Percentiles rank a stretch among this genome's conserved stretches.
Conservation (phyloP, 306 rosid species). For the Acacia crassicarpa region DNA sequence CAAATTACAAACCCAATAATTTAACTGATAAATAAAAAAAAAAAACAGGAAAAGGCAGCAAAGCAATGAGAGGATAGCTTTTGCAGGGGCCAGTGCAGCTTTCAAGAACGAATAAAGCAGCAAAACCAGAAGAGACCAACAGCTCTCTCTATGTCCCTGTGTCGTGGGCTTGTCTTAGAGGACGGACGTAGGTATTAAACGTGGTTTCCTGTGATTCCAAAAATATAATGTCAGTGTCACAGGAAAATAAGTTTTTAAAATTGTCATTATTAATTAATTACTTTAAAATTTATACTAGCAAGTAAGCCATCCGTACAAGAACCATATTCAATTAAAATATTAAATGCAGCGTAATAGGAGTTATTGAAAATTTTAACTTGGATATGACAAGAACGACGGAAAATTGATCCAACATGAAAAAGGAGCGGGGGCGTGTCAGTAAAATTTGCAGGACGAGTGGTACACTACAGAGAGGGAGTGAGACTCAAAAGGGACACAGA, state of each 20-base stretch:
- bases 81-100: conserved; percentile 45
- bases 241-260: not conserved
- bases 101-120: conserved; percentile 62
- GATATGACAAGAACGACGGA: not conserved
- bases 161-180: conserved; percentile 36
- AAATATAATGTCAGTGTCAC: not conserved
- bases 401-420: not conserved
- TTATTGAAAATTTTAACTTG: not conserved
- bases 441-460: conserved; percentile 1
- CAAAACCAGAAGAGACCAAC: conserved; percentile 32
- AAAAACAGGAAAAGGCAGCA: conserved; percentile 12
- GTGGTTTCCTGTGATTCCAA: conserved; percentile 23
- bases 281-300: not conserved
- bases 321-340: not conserved
- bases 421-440: not conserved
- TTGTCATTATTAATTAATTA: not conserved
- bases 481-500: conserved; percentile 42
- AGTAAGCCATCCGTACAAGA: not conserved
- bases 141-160: conserved; percentile 1
- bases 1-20: conserved; percentile 27
- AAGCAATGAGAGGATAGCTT: conserved; percentile 41
- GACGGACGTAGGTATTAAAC: conserved; percentile 22
- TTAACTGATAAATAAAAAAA: conserved; percentile 1
- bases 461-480: not conserved
- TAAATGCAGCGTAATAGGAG: not conserved